These are phyloP conservation scores for Eurotiales sp. DNA, from an alignment of 2,329 filamentous ascomycete species.

Conservation along the genomic window DNA sequence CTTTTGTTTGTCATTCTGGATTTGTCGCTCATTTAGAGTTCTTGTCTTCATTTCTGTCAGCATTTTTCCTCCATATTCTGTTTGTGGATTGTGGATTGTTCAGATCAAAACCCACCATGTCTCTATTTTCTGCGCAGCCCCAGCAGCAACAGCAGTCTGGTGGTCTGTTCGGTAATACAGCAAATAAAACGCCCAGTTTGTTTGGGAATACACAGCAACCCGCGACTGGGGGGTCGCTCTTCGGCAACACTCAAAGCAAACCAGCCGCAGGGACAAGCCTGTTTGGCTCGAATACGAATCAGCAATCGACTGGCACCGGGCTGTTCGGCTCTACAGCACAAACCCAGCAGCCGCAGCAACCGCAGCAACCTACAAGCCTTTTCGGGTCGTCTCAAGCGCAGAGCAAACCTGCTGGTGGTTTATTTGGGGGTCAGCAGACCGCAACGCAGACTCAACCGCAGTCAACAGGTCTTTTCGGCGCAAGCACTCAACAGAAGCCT, in stretches of 20 bases:
- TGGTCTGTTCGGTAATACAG: conserved; percentile 27
- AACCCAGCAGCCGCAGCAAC: conserved; percentile 30
- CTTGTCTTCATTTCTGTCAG: neutral
- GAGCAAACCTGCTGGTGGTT: conserved; percentile 16
- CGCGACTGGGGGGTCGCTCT: conserved; percentile 32
- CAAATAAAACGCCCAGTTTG: conserved; percentile 30
- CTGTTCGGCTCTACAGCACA: conserved; percentile 24
- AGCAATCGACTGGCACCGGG: conserved; percentile 19
- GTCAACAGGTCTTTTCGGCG: conserved; percentile 15
- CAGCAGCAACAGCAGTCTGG: conserved; percentile 23
- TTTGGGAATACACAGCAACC: conserved; percentile 35
- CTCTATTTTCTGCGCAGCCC: conserved; percentile 33
- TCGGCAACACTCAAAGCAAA: conserved; percentile 24
- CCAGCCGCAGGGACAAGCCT: conserved; percentile 20
- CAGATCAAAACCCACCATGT: conserved; percentile 27
- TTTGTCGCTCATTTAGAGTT: conserved; percentile 9
- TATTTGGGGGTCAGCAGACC: conserved; percentile 23
- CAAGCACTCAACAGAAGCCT: conserved; percentile 24
- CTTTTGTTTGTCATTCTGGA: conserved; percentile 2
- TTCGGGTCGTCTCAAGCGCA: conserved; percentile 23
- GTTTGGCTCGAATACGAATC: conserved; percentile 23
- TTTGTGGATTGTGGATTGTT: neutral
- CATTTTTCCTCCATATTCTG: neutral
- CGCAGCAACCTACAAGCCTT: conserved; percentile 19
- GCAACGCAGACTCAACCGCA: conserved; percentile 16